Base-by-base conservation (phyloP, 1,139 yeast genomes). In the Taphrina communis region DNA sequence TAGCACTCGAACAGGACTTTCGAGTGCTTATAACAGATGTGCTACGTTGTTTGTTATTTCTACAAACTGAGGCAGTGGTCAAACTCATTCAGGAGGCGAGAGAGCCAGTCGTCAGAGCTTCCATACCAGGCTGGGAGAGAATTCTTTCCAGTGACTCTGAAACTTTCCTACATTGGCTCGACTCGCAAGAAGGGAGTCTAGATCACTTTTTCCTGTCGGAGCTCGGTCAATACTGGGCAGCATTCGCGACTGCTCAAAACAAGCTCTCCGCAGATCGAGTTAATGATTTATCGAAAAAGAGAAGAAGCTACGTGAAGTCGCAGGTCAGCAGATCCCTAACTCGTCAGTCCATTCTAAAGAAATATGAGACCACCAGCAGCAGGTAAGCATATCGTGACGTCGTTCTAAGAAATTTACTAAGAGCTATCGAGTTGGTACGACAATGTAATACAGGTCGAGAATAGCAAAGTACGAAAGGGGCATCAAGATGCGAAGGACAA, bases 401-500 rank as follows among this genome's bases (percentile, higher is more conserved):
- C 31, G 31, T 25, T 25, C 31, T 25, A 25, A 25, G 31, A 25
- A 25, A 2, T 25, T 25, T 25, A 25, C 25, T 31, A 11, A 25
- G 7, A 38, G n/a, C 11, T 52, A 25, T 25, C 25, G 1, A 58
- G 62, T 44, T 58, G 62, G 62, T 58, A 58, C 41, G 62, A 58
- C 14, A 58, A 60, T 38, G 58, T 60, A 9, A 58, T 50, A 11
- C 39, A 53, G 9, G 66, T 59, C 7, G 68, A 88, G 74, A 75
- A 81, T 6, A 76, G 81, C 38, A 83, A 82, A 70, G 81, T 80
- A 70, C 82, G 83, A 69, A 80, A 90, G 58, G 81, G 83, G 61
- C 75, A 81, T 1, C 92, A 88, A 73, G 96, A 90, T 75, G 83
- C 81, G 66, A 84, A 83, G 65, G 95, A 89, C 73, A 86, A 85